phyloP scores from a whole-genome alignment of 352 stramenopile species.

The Phytophthora sp. region DNA sequence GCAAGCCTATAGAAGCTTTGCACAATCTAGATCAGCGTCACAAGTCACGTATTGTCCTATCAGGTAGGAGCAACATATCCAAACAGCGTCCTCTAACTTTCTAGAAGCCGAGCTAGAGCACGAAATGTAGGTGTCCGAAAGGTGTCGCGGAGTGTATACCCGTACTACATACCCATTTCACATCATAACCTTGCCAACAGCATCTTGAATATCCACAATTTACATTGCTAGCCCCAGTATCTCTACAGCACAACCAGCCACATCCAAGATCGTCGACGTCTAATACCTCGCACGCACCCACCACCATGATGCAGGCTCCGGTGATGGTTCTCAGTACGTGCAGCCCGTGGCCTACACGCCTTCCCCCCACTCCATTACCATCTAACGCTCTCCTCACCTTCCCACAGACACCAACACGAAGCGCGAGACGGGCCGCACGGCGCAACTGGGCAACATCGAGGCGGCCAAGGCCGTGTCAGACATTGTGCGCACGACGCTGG shows the following conservation, averaged over 20 bases:
- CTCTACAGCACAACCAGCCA: conserved; percentile 22
- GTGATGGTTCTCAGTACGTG: conserved; percentile 96
- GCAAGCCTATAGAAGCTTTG: too few species aligned
- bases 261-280: conserved; percentile 26
- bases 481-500: conserved; percentile 99
- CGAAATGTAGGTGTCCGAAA: too few species aligned
- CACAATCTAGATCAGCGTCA: too few species aligned
- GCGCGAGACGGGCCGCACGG: conserved; percentile 97
- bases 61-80: too few species aligned
- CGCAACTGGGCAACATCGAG: conserved; percentile 98
- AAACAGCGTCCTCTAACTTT: too few species aligned
- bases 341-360: too few species aligned
- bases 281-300: background rate
- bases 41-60: too few species aligned
- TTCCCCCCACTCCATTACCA: background rate
- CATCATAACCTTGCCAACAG: too few species aligned
- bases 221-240: background rate
- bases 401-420: conserved; percentile 96
- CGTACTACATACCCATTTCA: too few species aligned
- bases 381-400: conserved; percentile 1
- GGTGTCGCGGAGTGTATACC: too few species aligned
- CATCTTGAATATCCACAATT: background rate
- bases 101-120: too few species aligned
- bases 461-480: conserved; percentile 97
- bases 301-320: conserved; percentile 88